These are phyloP conservation scores for Begonia loranthoides DNA, from an alignment of 306 rosid genomes.

Conservation along the genomic window DNA sequence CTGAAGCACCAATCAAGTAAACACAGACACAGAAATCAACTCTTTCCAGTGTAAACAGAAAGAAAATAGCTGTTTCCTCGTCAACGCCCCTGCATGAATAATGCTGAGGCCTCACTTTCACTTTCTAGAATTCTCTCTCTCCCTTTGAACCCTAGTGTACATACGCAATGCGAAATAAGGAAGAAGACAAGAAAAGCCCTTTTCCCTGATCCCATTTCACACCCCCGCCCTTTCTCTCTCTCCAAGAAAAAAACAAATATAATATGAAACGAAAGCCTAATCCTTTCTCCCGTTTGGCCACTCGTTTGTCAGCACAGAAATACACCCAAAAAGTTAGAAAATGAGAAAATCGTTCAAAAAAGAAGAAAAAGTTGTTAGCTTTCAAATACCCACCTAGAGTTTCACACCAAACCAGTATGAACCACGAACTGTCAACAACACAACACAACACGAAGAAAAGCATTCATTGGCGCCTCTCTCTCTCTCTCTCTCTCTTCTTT, in stretches of 20 bases:
- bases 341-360: slow-evolving; percentile 7
- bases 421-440: slow-evolving; percentile 28
- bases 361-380: slow-evolving; percentile 4
- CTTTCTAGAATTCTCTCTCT: slow-evolving; percentile 15
- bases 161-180: slow-evolving; percentile 17
- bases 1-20: not conserved
- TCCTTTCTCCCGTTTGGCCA: slow-evolving; percentile 16
- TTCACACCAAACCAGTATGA: slow-evolving; percentile 27
- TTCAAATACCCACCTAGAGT: slow-evolving; percentile 8
- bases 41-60: slow-evolving; percentile 20
- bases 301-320: slow-evolving; percentile 30
- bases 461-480: slow-evolving; percentile 13
- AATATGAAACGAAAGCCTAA: slow-evolving; percentile 15
- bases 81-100: slow-evolving; percentile 57
- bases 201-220: slow-evolving; percentile 29
- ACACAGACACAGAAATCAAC: slow-evolving; percentile 16
- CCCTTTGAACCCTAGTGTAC: slow-evolving; percentile 21
- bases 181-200: slow-evolving; percentile 40
- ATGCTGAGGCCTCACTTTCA: slow-evolving; percentile 4
- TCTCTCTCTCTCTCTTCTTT: slow-evolving; percentile 9
- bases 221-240: slow-evolving; percentile 15
- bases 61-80: slow-evolving; percentile 24
- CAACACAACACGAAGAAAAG: slow-evolving; percentile 30
- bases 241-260: not conserved
- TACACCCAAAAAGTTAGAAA: slow-evolving; percentile 21